Conservation (phyloP, 148 eudicot species). For the Persicaria maculosa region DNA sequence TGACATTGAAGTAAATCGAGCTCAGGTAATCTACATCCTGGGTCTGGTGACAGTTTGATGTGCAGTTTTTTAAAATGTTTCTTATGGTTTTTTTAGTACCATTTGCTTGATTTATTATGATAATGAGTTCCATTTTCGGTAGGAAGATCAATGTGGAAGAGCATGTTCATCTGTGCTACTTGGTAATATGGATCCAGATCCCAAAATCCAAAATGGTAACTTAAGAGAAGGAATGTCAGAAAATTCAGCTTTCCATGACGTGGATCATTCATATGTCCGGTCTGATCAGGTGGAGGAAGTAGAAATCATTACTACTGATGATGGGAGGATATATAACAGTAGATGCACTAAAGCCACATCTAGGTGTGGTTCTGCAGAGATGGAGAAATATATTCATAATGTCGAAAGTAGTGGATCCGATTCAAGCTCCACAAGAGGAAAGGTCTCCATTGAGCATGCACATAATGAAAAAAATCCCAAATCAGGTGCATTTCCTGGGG, state of each 20-base stretch:
- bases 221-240: slow-evolving; percentile 51
- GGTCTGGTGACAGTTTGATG: slow-evolving; percentile 5
- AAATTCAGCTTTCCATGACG: slow-evolving; percentile 45
- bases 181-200: slow-evolving; percentile 28
- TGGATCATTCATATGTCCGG: slow-evolving; percentile 23
- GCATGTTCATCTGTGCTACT: slow-evolving; percentile 29
- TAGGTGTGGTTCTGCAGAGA: slow-evolving; percentile 24
- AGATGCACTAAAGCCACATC: slow-evolving; percentile 22
- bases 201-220: slow-evolving; percentile 23
- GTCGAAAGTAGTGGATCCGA: slow-evolving; percentile 73
- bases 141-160: slow-evolving; percentile 47
- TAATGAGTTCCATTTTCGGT: slow-evolving; percentile 14
- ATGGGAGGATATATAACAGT: slow-evolving; percentile 22
- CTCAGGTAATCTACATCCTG: slow-evolving; percentile 37
- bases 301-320: slow-evolving; percentile 24
- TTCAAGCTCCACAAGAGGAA: slow-evolving; percentile 58
- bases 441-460: slow-evolving; percentile 26
- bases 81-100: neutral
- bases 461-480: slow-evolving; percentile 29
- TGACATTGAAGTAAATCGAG: slow-evolving; percentile 38
- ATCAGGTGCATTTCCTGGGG: slow-evolving; percentile 25
- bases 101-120: neutral
- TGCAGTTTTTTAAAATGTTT: neutral
- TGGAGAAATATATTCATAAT: slow-evolving; percentile 32
- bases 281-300: slow-evolving; percentile 30